phyloP scores from a whole-genome alignment of 1,139 yeast genomes.

The Geotrichum restrictum region DNA sequence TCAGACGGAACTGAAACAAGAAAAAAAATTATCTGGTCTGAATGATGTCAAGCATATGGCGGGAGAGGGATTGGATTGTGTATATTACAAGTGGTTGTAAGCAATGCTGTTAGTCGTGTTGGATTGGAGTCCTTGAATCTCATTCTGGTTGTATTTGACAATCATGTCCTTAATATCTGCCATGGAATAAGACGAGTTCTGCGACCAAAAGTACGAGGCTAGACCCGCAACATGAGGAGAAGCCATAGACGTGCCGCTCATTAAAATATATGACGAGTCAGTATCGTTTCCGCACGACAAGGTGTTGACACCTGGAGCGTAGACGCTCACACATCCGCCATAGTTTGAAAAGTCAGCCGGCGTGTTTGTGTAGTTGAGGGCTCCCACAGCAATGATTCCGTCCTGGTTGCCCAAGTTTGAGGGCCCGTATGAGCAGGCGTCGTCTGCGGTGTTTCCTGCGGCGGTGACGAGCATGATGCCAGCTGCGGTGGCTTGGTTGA shows the following conservation, averaged over 20 bases:
- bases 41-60: too few species aligned
- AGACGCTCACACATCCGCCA: conserved; percentile 81
- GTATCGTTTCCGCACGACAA: conserved; percentile 54
- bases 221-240: conserved; percentile 84
- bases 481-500: conserved; percentile 75
- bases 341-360: conserved; percentile 52
- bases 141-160: conserved; percentile 27
- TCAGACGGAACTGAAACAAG: background rate
- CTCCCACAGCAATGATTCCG: conserved; percentile 59
- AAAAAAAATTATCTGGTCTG: background rate
- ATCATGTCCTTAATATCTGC: conserved; percentile 22
- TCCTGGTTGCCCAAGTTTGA: conserved; percentile 59
- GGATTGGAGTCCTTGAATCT: conserved; percentile 23
- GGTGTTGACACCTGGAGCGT: conserved; percentile 80
- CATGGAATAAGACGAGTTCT: conserved; percentile 9
- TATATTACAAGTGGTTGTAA: background rate
- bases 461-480: conserved; percentile 85
- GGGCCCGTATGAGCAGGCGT: conserved; percentile 81
- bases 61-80: background rate
- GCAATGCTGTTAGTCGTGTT: conserved; percentile 32
- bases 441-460: conserved; percentile 82
- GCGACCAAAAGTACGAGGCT: conserved; percentile 26
- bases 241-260: conserved; percentile 92
- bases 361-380: conserved; percentile 67
- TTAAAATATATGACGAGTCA: conserved; percentile 72